Percentiles rank a stretch among this genome's conserved stretches.
Conservation (phyloP, 208 protist species). For the Acanthamoeba sp. region DNA sequence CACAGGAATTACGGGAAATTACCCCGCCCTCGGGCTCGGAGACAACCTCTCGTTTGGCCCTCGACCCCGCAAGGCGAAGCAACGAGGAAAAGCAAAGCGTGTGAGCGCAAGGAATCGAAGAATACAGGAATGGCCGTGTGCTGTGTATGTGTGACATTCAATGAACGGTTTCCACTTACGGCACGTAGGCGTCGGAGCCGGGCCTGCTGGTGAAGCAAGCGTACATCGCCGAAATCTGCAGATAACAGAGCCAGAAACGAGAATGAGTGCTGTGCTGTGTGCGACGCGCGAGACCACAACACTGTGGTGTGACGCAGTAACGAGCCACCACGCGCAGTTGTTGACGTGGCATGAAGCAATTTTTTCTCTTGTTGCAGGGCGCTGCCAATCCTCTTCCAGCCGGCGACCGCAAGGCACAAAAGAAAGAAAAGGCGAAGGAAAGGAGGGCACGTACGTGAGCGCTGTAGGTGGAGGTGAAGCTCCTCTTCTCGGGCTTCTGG, state of each 20-base stretch:
- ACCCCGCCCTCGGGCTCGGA: too few species aligned
- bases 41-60: too few species aligned
- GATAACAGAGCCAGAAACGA: neutral
- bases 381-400: too few species aligned
- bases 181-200: neutral
- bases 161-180: neutral
- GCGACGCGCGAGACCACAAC: neutral
- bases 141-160: too few species aligned
- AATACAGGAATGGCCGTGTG: neutral
- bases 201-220: conserved; percentile 26
- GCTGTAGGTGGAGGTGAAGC: conserved; percentile 49
- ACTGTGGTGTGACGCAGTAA: too few species aligned
- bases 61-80: neutral
- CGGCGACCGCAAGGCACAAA: too few species aligned
- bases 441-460: conserved; percentile 1
- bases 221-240: conserved; percentile 54
- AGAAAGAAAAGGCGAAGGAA: neutral
- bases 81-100: neutral
- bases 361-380: too few species aligned
- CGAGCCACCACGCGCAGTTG: too few species aligned
- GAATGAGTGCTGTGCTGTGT: neutral
- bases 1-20: neutral
- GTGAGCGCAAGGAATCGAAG: neutral
- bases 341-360: too few species aligned
- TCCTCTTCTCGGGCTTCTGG: conserved; percentile 48